A percentile compares a stretch with the other conserved stretches of the same genome.
These are phyloP conservation scores for Globisporangium viniferum DNA, from an alignment of 352 stramenopile genomes.

Conservation along the genomic window DNA sequence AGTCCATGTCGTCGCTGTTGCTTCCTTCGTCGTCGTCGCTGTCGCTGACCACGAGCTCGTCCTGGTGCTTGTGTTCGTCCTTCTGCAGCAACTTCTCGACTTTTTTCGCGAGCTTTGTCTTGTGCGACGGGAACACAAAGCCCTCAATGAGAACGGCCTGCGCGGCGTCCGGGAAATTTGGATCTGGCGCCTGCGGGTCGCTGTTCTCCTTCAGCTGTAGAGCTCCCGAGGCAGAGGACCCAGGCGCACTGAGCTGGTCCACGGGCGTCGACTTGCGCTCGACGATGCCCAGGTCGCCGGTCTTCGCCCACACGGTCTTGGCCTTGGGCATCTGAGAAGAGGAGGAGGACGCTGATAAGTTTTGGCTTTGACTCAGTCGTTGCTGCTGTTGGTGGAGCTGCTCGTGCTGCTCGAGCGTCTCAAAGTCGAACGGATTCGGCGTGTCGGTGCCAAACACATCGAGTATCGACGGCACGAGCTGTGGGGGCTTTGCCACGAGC, in stretches of 20 bases:
- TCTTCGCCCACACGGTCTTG: conserved; percentile 76
- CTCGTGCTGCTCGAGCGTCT: conserved; percentile 13
- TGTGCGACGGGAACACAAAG: conserved; percentile 83
- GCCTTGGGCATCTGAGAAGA: conserved; percentile 26
- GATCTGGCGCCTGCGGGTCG: conserved; percentile 27
- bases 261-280: conserved; percentile 41
- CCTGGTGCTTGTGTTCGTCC: conserved; percentile 31
- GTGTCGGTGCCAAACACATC: conserved; percentile 81
- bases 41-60: conserved; percentile 65
- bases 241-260: conserved; percentile 23
- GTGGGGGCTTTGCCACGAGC: conserved; percentile 70
- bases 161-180: conserved; percentile 47
- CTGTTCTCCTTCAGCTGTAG: conserved; percentile 46
- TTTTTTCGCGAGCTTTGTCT: conserved; percentile 68
- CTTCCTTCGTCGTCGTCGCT: conserved; percentile 47
- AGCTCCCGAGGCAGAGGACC: conserved; percentile 5
- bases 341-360: neutral
- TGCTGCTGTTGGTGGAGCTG: neutral
- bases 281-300: conserved; percentile 59
- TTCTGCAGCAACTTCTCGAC: conserved; percentile 50
- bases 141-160: conserved; percentile 79
- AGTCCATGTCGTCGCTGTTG: conserved; percentile 27
- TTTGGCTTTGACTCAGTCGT: neutral
- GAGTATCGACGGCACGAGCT: conserved; percentile 72
- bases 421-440: conserved; percentile 67